Evolutionary conservation across 116 monocot genomes (phyloP).

Genomic region (Iris pallida): DNA sequence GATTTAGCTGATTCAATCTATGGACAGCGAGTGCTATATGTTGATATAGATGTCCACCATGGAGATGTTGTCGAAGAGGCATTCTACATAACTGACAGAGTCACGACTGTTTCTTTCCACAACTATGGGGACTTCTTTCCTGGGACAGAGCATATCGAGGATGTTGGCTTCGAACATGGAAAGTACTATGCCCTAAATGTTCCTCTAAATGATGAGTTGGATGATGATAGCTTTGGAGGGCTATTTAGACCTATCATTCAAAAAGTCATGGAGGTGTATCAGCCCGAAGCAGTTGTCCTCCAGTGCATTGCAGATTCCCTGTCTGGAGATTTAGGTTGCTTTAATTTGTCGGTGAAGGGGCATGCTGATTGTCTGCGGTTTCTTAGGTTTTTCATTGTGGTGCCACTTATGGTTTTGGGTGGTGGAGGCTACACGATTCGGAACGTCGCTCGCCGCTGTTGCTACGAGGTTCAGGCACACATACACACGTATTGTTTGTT

Average conservation of each 20-base stretch:
- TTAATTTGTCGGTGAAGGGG: constrained; percentile 83
- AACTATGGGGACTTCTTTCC: constrained; percentile 93
- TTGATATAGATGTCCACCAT: constrained; percentile 95
- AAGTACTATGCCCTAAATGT: constrained; percentile 91
- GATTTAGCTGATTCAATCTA: constrained; percentile 17
- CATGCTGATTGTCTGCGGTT: constrained; percentile 88
- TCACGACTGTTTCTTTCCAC: constrained; percentile 93
- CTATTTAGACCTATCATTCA: constrained; percentile 65
- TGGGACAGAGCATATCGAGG: constrained; percentile 85
- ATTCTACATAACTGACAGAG: constrained; percentile 85
- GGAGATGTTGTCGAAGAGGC: constrained; percentile 98
- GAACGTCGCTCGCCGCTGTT: constrained; percentile 94
- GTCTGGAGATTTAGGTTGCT: constrained; percentile 84
- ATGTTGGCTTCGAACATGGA: constrained; percentile 61
- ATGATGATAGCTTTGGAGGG: constrained; percentile 69
- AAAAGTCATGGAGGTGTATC: constrained; percentile 91
- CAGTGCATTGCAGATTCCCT: constrained; percentile 92
- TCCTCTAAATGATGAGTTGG: constrained; percentile 83
- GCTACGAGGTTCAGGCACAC: constrained; percentile 66
- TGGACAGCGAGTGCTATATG: constrained; percentile 81
- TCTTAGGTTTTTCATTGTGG: constrained; percentile 83
- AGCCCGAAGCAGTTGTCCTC: constrained; percentile 85
- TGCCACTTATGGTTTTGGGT: constrained; percentile 79
- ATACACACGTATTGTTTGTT: constrained; percentile 4
- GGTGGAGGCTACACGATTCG: constrained; percentile 94